Conservation (phyloP, 2,329 filamentous ascomycete species). For the Hypocreales sp. region DNA sequence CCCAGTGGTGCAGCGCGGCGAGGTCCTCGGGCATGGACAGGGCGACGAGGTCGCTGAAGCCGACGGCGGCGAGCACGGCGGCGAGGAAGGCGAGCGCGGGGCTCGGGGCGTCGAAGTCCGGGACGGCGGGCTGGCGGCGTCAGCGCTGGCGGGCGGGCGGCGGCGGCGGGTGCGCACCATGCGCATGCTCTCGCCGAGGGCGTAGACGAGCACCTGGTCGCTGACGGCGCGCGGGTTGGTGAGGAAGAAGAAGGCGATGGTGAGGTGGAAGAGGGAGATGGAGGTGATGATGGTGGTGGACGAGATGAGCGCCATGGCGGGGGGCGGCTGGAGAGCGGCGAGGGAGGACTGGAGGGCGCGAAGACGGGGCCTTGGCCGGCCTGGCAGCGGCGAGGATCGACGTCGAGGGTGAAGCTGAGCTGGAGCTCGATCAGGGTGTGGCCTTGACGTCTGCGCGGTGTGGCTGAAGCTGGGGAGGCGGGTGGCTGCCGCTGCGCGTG, state of each 20-base stretch:
- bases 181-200: constrained; percentile 71
- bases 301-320: constrained; percentile 65
- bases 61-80: constrained; percentile 46
- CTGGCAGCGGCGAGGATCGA: not conserved
- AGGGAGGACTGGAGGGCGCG: not conserved
- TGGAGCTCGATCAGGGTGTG: no score
- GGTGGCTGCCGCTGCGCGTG: no score
- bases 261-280: constrained; percentile 71
- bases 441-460: no score
- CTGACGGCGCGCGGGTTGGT: constrained; percentile 56
- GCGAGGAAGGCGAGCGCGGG: constrained; percentile 62
- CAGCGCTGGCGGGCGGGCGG: constrained; percentile 33
- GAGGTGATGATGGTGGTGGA: constrained; percentile 67
- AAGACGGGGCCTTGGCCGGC: not conserved
- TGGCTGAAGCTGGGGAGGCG: no score
- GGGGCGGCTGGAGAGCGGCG: not conserved
- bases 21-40: constrained; percentile 56
- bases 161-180: constrained; percentile 34
- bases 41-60: constrained; percentile 47
- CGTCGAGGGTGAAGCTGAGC: not conserved
- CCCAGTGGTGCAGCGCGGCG: constrained; percentile 46
- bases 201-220: constrained; percentile 65
- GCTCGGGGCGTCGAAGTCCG: constrained; percentile 51
- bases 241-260: constrained; percentile 71
- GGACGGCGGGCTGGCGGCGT: constrained; percentile 40